phyloP scores from a whole-genome alignment of 257 asterid species.

The Paulownia fortunei region DNA sequence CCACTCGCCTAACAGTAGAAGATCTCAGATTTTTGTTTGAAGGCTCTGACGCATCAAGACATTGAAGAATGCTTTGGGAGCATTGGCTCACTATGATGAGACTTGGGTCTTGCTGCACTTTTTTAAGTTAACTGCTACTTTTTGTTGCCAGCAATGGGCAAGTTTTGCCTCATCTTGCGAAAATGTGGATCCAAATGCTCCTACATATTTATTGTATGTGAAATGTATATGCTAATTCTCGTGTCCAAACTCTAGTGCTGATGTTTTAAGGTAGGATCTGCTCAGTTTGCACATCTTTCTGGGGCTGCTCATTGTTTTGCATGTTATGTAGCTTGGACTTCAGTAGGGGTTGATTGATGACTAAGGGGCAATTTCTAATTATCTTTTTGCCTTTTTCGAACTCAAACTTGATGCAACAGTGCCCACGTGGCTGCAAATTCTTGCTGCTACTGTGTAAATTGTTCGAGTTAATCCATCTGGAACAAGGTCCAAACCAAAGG shows the following conservation, averaged over 20 bases:
- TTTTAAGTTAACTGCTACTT: neutral
- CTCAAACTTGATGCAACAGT: too few species aligned
- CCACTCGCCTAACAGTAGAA: slow-evolving; percentile 65
- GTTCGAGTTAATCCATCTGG: too few species aligned
- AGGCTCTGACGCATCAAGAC: slow-evolving; percentile 39
- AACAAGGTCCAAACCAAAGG: too few species aligned
- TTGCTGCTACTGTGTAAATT: too few species aligned
- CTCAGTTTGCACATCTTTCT: slow-evolving; percentile 5
- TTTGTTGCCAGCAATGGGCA: slow-evolving; percentile 32
- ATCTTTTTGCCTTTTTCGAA: too few species aligned
- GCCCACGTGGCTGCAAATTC: too few species aligned
- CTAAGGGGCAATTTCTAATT: too few species aligned
- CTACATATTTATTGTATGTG: slow-evolving; percentile 21
- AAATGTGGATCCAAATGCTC: slow-evolving; percentile 27
- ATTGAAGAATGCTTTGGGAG: slow-evolving; percentile 27
- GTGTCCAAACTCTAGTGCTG: neutral
- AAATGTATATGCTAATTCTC: slow-evolving; percentile 33
- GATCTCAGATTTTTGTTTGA: slow-evolving; percentile 79
- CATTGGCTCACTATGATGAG: too few species aligned
- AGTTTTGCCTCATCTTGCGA: slow-evolving; percentile 28
- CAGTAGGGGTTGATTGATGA: too few species aligned
- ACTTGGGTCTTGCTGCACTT: neutral
- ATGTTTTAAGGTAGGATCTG: slow-evolving; percentile 21
- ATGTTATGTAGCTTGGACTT: slow-evolving; percentile 18
- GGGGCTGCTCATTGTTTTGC: slow-evolving; percentile 6